Base-by-base conservation (phyloP, 2,329 filamentous ascomycete genomes). In the Fusarium goolgardi region DNA sequence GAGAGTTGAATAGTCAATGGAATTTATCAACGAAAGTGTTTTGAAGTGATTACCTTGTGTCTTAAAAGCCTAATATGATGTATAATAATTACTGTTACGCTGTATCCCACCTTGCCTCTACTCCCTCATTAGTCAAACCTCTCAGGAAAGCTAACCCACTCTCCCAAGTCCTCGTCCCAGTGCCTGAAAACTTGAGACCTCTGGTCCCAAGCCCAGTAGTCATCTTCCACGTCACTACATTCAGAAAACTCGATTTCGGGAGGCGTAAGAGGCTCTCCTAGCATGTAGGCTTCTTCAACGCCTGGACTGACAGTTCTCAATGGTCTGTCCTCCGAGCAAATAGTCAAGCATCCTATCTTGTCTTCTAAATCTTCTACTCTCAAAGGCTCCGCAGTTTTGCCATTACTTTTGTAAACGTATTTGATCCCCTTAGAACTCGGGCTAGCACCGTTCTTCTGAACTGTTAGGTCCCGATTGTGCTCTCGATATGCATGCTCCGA, bases 101-200 rank as follows among this genome's bases (percentile, higher is more conserved):
- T 13, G 23, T 32, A 29, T 47, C 34, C n/a, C 23, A 40, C 23
- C 21, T 37, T 35, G 18, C 18, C n/a, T 41, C 18, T 35, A 44
- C n/a, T 40, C 27, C 7, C 21, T 49, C 16, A 45, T 72, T 45
- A 73, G 50, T 73, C 70, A 46, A 73, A 73, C n/a, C 45, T 55
- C 52, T 72, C 70, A 4, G 72, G 72, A 29, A 66, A 75, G 37
- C 63, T 70, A 10, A 73, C 47, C 65, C 68, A 72, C n/a, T 60
- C 62, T 35, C 44, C 35, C 39, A 67, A 55, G 23, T 73, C 63
- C 15, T 60, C 60, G 18, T 74, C 71, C 72, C 67, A 73, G 27
- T 74, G 72, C 5, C 58, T 63, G 49, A 72, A 73, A 27, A 55
- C 59, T 32, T 69, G 44, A 16, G 47, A 49, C 0, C 50, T 21